Conservation (phyloP, 192 early-diverging fungal species). For the Allomyces arbusculus region DNA sequence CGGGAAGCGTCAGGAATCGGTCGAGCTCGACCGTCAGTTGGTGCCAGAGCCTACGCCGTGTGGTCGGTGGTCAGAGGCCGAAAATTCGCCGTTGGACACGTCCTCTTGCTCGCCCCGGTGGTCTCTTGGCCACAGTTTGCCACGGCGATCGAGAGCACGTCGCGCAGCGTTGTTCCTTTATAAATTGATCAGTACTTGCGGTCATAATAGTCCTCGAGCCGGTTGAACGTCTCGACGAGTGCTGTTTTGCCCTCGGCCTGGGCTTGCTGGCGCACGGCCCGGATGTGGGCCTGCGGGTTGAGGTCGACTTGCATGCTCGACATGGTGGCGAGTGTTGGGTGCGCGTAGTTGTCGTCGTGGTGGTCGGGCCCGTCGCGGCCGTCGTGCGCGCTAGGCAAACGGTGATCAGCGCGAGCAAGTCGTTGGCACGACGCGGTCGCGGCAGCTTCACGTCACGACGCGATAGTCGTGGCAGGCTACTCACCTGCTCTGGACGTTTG, state of each 20-base stretch:
- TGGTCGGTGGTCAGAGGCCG: background rate
- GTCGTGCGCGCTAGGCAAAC: too few relatives aligned
- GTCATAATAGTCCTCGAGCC: conserved; percentile 87
- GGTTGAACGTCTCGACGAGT: conserved; percentile 23
- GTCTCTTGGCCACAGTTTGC: background rate
- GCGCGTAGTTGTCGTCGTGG: background rate
- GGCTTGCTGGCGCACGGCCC: background rate
- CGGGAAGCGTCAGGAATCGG: conserved; percentile 55
- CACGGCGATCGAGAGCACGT: conserved; percentile 1
- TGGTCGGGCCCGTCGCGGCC: background rate
- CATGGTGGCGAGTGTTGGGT: background rate
- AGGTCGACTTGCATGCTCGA: background rate
- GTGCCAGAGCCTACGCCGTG: conserved; percentile 70
- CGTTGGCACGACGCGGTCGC: too few relatives aligned
- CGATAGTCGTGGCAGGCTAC: too few relatives aligned
- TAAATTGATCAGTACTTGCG: conserved; percentile 48
- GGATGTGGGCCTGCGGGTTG: background rate
- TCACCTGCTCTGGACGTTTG: too few relatives aligned
- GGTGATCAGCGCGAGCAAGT: too few relatives aligned
- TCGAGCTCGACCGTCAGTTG: conserved; percentile 72
- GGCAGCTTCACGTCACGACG: too few relatives aligned
- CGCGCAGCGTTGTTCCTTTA: background rate
- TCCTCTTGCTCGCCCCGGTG: background rate
- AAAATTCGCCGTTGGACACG: background rate
- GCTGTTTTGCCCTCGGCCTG: background rate